Conservation (phyloP, 306 rosid genomes). For the Gleditsia sinensis region DNA sequence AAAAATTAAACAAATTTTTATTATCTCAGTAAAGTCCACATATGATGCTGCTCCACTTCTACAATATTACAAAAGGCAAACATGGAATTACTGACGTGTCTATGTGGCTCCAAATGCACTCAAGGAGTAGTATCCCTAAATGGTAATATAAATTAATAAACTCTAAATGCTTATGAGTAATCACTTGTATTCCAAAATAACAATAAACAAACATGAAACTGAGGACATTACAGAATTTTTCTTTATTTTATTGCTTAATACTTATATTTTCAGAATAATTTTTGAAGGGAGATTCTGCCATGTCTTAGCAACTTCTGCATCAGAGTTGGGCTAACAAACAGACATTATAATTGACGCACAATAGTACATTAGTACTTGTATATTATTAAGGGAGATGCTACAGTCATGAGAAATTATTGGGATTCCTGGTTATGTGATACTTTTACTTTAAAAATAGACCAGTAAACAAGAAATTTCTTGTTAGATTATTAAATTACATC, state of each 20-base stretch:
- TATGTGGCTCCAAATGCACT: conserved; percentile 12
- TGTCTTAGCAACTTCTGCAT: not conserved
- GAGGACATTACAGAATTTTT: not conserved
- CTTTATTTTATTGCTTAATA: not conserved
- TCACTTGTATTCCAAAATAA: not conserved
- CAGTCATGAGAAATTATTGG: not conserved
- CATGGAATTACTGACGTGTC: not conserved
- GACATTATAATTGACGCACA: not conserved
- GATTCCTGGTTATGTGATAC: not conserved
- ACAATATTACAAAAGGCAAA: not conserved
- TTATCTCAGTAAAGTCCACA: not conserved
- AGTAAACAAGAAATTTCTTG: not conserved
- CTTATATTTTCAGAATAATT: not conserved
- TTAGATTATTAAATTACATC: not conserved
- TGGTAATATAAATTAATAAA: not conserved
- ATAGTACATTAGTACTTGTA: not conserved
- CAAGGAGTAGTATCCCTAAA: not conserved
- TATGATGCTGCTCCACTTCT: not conserved
- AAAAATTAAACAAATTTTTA: not conserved
- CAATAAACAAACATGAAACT: not conserved
- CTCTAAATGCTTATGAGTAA: not conserved
- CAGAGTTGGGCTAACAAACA: conserved; percentile 3
- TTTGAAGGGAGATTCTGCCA: not conserved
- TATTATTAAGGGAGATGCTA: not conserved
- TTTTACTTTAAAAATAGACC: not conserved